Conservation (phyloP, 768 basidiomycete genomes). For the Leccinum obscurum region DNA sequence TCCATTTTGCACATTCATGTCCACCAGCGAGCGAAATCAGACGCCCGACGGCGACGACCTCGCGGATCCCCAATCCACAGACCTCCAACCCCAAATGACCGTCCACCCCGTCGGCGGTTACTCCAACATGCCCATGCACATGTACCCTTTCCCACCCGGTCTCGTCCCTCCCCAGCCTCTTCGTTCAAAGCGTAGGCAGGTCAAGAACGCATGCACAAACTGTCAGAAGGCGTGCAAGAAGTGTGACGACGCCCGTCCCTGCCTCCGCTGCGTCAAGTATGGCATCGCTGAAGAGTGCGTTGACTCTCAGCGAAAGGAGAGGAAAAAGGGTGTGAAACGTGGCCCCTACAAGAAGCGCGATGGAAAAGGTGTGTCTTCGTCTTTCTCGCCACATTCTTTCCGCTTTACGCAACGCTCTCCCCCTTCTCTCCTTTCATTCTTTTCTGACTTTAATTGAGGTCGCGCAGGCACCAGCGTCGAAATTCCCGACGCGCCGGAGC, state of each 20-base stretch:
- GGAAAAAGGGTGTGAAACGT: conserved; percentile 84
- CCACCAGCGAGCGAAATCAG: conserved; percentile 41
- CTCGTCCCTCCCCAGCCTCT: conserved; percentile 46
- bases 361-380: conserved; percentile 69
- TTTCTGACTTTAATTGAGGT: conserved; percentile 52
- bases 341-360: conserved; percentile 96
- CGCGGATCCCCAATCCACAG: conserved; percentile 32
- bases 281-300: conserved; percentile 84
- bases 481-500: conserved; percentile 42
- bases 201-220: conserved; percentile 90
- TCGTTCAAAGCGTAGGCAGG: conserved; percentile 80
- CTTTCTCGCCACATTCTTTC: conserved; percentile 28
- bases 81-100: conserved; percentile 49
- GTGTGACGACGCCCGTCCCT: conserved; percentile 89
- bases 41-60: conserved; percentile 43
- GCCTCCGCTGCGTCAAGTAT: conserved; percentile 90
- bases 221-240: conserved; percentile 93
- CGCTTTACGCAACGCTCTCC: conserved; percentile 17
- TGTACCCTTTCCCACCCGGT: conserved; percentile 65
- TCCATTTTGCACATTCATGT: conserved; percentile 33
- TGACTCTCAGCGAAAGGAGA: conserved; percentile 90
- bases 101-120: conserved; percentile 51
- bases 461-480: conserved; percentile 59
- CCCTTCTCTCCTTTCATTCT: conserved; percentile 13
- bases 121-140: conserved; percentile 60